Percentiles rank a stretch among this genome's conserved stretches.
phyloP scores from a whole-genome alignment of 2,329 filamentous ascomycete genomes.

The Bipolaris sorokiniana region DNA sequence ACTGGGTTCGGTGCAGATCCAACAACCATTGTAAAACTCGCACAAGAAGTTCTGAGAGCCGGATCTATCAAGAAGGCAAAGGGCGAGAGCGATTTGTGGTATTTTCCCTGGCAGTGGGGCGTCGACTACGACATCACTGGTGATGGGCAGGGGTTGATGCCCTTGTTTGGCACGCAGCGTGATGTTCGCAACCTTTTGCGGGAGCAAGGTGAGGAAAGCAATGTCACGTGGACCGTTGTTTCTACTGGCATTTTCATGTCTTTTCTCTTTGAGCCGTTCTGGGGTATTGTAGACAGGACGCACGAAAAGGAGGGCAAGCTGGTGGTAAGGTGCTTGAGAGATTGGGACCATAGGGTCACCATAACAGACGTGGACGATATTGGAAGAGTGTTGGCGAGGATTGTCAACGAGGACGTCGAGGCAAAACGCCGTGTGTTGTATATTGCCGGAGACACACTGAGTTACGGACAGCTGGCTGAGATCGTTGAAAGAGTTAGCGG shows the following conservation, averaged over 20 bases:
- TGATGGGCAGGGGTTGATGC: slow-evolving; percentile 61
- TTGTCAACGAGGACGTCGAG: slow-evolving; percentile 51
- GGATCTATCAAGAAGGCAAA: slow-evolving; percentile 47
- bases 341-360: slow-evolving; percentile 68
- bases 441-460: slow-evolving; percentile 67
- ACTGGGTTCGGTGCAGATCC: slow-evolving; percentile 64
- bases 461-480: slow-evolving; percentile 62
- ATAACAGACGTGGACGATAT: slow-evolving; percentile 70
- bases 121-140: slow-evolving; percentile 73
- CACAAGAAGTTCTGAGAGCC: slow-evolving; percentile 61
- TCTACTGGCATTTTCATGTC: slow-evolving; percentile 74
- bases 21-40: slow-evolving; percentile 65
- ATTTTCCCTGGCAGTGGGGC: slow-evolving; percentile 76
- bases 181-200: slow-evolving; percentile 42
- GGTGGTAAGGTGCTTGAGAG: slow-evolving; percentile 62
- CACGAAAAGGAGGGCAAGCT: slow-evolving; percentile 11
- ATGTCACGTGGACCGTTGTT: slow-evolving; percentile 67
- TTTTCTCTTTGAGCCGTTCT: slow-evolving; percentile 68
- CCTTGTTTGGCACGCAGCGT: slow-evolving; percentile 72
- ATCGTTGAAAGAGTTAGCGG: slow-evolving; percentile 56
- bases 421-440: slow-evolving; percentile 57
- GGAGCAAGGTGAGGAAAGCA: slow-evolving; percentile 23
- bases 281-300: slow-evolving; percentile 64
- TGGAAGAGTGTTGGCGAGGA: slow-evolving; percentile 63
- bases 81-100: slow-evolving; percentile 44